Base-by-base conservation (phyloP, 495 filamentous ascomycete genomes). In the Hypomontagnella submonticulosa region DNA sequence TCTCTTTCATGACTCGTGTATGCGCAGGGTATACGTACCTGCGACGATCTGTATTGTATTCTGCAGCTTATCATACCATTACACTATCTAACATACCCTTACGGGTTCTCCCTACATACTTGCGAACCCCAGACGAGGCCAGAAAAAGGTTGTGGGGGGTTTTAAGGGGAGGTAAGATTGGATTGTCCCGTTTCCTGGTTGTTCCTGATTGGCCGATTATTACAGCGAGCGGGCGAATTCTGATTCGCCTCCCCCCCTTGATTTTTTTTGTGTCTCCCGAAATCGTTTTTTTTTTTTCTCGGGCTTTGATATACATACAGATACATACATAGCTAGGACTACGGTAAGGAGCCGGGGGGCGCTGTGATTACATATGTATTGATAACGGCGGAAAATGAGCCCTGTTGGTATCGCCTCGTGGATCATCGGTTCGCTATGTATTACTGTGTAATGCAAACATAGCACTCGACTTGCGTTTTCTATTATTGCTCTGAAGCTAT, bases 41-140 rank as follows among this genome's bases (percentile, higher is more conserved):
- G 58, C 65, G 65, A 59, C 58, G 66, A 63, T 69, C 59, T 56
- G 42, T 68, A 69, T n/a, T 41, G 58, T 58, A 54, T 61, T 46
- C 54, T 63, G 57, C 56, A 50, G 59, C 66, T 69, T 69, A 69
- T 63, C 60, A 63, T 69, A 50, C 59, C 66, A 69, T 69, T 69
- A 69, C 59, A 63, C 16, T 63, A 69, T 63, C 57, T 56, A 55
- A 27, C 32, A 32, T 15, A 53, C 55, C 48, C 33, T 57, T 33
- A 40, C 51, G 61, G 42, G 41, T 53, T 46, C 23, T 52, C 37
- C 27, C 20, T 61, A 44, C 13, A 48, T n/a, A 53, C 48, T 8
- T 40, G 11, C 41, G 44, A 46, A 42, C 61, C 53, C 42, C 49
- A 54, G 58, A 47, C 32, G 48, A 40, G 32, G 41, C 18, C 10